These are phyloP conservation scores for Chrysoporthe austroafricana DNA, from an alignment of 2,329 filamentous ascomycete genomes.

Conservation along the genomic window DNA sequence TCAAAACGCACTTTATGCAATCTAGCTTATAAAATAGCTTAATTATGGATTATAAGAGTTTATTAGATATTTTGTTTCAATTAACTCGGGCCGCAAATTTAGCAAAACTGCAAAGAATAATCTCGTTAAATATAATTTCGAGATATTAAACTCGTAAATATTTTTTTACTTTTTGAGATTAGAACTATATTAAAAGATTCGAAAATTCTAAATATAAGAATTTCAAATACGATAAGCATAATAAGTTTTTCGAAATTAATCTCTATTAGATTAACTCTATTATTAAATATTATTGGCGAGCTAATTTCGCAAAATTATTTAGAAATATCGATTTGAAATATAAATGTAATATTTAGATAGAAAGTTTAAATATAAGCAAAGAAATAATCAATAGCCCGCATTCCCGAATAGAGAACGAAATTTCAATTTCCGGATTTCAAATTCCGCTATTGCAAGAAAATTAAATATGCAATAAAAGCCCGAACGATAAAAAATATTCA, in stretches of 20 bases:
- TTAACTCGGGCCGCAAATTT: constrained; percentile 32
- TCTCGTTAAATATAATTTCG: constrained; percentile 46
- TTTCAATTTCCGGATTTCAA: not conserved
- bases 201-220: constrained; percentile 48
- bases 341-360: not conserved
- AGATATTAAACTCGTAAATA: constrained; percentile 49
- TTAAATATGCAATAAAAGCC: not conserved
- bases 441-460: not conserved
- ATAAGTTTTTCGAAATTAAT: constrained; percentile 54
- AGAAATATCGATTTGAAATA: constrained; percentile 42
- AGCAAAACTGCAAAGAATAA: constrained; percentile 42
- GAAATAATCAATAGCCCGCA: not conserved
- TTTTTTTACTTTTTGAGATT: not conserved
- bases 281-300: constrained; percentile 50
- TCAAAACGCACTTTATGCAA: constrained; percentile 27
- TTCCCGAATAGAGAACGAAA: not conserved
- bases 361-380: not conserved
- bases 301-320: constrained; percentile 46
- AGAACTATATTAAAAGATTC: not conserved
- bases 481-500: not conserved
- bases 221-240: constrained; percentile 46
- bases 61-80: constrained; percentile 46
- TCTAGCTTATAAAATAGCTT: constrained; percentile 50
- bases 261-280: constrained; percentile 52
- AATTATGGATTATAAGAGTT: constrained; percentile 49